phyloP scores from a whole-genome alignment of 305 asterid genomes.

The Petunia hybrid region DNA sequence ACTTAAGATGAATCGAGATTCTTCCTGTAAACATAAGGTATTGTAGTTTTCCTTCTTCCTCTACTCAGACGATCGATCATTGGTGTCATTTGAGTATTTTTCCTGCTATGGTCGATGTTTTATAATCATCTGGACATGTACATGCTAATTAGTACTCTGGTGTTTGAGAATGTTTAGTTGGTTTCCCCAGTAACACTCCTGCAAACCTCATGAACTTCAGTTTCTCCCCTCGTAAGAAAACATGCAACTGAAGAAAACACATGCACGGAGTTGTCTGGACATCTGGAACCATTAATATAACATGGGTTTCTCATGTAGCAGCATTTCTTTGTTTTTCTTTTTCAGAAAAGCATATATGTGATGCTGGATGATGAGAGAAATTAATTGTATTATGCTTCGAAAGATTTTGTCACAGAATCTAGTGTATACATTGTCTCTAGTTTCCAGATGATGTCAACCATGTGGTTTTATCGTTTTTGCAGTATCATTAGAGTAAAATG shows the following conservation, averaged over 20 bases:
- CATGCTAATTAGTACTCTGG: neutral
- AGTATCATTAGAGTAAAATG: conserved; percentile 54
- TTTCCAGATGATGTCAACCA: neutral
- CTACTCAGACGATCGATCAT: neutral
- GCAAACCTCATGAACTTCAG: neutral
- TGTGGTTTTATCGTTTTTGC: conserved; percentile 36
- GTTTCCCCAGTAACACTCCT: neutral
- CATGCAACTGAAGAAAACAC: neutral
- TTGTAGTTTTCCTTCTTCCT: neutral
- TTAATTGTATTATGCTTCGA: neutral
- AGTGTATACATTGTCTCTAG: neutral
- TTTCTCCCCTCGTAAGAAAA: neutral
- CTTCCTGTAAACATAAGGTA: neutral
- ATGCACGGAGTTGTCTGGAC: neutral
- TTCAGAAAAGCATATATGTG: too few species aligned
- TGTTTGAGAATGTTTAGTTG: neutral
- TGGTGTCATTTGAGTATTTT: neutral
- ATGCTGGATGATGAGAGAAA: neutral
- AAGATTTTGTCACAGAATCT: neutral
- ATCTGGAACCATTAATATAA: neutral
- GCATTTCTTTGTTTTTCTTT: neutral
- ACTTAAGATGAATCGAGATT: neutral
- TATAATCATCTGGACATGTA: neutral
- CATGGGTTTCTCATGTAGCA: neutral
- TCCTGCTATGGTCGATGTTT: neutral